Evolutionary conservation across 257 asterid genomes (phyloP), one percentile per base, ranked within the genome.

Genomic region (Lithospermum erythrorhizon): DNA sequence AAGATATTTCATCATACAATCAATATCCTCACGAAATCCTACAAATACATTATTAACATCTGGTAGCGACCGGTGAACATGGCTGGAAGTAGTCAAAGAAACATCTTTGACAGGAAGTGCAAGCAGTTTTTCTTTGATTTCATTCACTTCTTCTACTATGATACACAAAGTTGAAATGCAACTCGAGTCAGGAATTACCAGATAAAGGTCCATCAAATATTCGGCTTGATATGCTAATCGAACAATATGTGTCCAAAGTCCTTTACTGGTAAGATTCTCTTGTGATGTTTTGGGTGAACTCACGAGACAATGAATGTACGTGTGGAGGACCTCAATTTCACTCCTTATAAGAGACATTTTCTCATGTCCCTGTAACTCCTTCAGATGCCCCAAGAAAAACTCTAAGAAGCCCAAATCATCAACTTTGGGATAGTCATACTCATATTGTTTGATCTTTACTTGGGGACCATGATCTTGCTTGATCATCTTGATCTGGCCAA

Each of bases 381-480:
- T 16, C 52, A 45, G 6, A 45, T 45, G 30, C 30, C 35, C 59
- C 53, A 62, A 48, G 3, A 61, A 27, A 21, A 1, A 16, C 21
- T 61, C 37, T 23, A 68, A 15, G 21, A 55, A 68, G 3, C 63
- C 62, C 16, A 25, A 0, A 14, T 9, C 63, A 55, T 55, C 56
- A 0, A 53, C 55, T 66, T 1, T 19, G 22, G 63, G 41, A 17
- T 11, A 49, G 54, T 15, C n/a, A 49, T 49, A 49, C 17, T 15
- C n/a, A 49, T 49, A 49, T 19, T 23, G 55, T 6, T 1, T 24
- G 0, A 8, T 54, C 5, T 19, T n/a, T n/a, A n/a, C 6, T 51
- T 25, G 29, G 29, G 29, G 5, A 25, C 4, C 29, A 25, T 25
- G 5, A 25, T 5, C 4, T 2, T 2, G 29, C 29, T 25, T 25